These are phyloP conservation scores for Elongisporangium undulatum DNA, from an alignment of 352 stramenopile species.

Conservation along the genomic window DNA sequence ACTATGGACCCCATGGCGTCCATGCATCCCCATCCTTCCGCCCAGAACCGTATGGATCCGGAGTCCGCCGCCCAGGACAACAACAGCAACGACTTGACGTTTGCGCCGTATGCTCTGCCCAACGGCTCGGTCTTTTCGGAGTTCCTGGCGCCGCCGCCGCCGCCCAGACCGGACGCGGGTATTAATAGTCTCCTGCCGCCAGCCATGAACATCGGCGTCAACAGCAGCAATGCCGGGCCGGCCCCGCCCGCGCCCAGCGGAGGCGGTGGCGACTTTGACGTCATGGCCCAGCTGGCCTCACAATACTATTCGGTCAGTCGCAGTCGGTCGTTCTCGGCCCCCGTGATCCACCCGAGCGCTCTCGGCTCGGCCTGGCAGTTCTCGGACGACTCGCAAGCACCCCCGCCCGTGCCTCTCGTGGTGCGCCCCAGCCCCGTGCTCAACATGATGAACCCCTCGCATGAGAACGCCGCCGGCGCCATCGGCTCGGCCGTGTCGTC, in stretches of 20 bases:
- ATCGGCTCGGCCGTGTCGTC: constrained; percentile 56
- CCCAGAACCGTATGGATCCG: neutral
- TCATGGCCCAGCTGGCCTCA: constrained; percentile 79
- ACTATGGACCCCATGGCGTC: neutral
- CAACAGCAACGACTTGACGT: neutral
- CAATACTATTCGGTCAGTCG: constrained; percentile 68
- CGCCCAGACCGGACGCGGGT: constrained; percentile 22
- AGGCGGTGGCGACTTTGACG: constrained; percentile 48
- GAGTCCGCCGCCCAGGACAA: neutral
- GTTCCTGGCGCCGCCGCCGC: constrained; percentile 7
- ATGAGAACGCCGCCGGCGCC: constrained; percentile 34
- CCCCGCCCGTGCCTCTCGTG: constrained; percentile 23
- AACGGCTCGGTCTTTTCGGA: neutral
- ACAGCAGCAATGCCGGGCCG: constrained; percentile 3
- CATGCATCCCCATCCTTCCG: neutral
- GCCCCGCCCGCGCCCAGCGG: constrained; percentile 5
- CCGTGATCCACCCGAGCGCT: constrained; percentile 59
- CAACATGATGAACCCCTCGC: constrained; percentile 32
- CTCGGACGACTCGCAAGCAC: neutral
- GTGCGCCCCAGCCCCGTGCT: constrained; percentile 38
- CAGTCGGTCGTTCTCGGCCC: constrained; percentile 30
- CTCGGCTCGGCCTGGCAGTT: constrained; percentile 31
- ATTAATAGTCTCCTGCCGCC: constrained; percentile 22
- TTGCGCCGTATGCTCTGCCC: neutral
- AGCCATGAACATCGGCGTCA: constrained; percentile 14